Evolutionary conservation across 441 rosid genomes (phyloP), one percentile per base, ranked within the genome.

Genomic region (Croton laevigatus): DNA sequence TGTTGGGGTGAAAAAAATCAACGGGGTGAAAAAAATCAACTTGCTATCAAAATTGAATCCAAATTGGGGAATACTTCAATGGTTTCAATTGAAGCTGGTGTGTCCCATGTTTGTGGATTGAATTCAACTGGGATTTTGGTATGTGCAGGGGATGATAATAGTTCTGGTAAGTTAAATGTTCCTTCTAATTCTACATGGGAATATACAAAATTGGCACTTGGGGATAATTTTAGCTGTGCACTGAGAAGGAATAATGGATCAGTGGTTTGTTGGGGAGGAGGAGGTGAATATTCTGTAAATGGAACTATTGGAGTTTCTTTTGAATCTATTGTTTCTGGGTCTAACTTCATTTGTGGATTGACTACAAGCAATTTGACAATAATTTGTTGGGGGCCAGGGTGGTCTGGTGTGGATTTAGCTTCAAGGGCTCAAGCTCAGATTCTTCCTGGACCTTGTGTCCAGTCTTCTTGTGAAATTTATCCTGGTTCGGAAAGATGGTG

Each of bases 181-280:
- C 95, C 91, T 4, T 48, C 58, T 40, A 76, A 79, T 71, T 69
- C 74, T 17, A 60, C 78, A 0, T 54, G 65, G 11, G 82, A 70
- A 32, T 91, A 76, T 71, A 72, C 87, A 0, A 71, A 84, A 20
- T 58, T 94, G 27, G 84, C 95, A 38, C 86, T 87, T 11, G 97
- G 95, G 8, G 83, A 74, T 12, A 74, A 68, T 36, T 81, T 82
- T 71, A 89, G 92, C 23, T 94, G 98, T 78, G 98, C 85, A 5
- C 78, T 78, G 34, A 66, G 83, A 60, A 68, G 7, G 5, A 68
- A 51, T 13, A 88, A 87, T 49, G 73, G 78, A 9, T 80, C 87
- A 0, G 97, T 86, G 16, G 80, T 82, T 69, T 94, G 98, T 34
- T 94, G 97, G 97, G 98, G 97, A 42, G 86, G 86, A 7, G 76